Evolutionary conservation across 176 grass and related monocot genomes (phyloP).

Genomic region (Rhynchospora breviuscula): DNA sequence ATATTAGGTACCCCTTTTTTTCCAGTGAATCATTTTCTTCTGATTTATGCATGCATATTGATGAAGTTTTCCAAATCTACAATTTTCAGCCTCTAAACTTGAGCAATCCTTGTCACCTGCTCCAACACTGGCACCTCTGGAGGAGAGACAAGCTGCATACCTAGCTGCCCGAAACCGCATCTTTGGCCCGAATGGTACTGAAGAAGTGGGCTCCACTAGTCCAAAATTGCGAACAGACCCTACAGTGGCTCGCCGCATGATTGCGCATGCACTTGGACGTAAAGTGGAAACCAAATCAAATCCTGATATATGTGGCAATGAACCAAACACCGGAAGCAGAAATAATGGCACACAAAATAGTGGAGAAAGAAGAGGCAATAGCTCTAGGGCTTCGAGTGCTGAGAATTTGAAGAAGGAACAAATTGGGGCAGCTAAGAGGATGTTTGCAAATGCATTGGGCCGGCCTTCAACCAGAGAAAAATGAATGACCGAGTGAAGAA

Average conservation of each 20-base stretch:
- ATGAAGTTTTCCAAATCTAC: not conserved
- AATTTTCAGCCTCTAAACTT: slow-evolving; percentile 1
- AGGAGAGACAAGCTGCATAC: slow-evolving; percentile 89
- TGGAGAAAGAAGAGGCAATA: slow-evolving; percentile 11
- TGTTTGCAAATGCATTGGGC: slow-evolving; percentile 78
- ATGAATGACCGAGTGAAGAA: slow-evolving; percentile 3
- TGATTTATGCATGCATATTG: not conserved
- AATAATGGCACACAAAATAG: not conserved
- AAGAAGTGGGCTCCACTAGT: slow-evolving; percentile 25
- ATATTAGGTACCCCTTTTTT: slow-evolving; percentile 28
- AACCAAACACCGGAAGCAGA: slow-evolving; percentile 22
- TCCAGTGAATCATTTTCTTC: not conserved
- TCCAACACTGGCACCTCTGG: slow-evolving; percentile 36
- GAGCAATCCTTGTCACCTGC: not conserved
- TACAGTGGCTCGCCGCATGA: slow-evolving; percentile 80
- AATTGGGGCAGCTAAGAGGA: slow-evolving; percentile 74
- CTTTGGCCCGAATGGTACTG: slow-evolving; percentile 35
- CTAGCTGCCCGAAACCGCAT: slow-evolving; percentile 67
- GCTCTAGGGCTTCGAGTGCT: slow-evolving; percentile 18
- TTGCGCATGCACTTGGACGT: slow-evolving; percentile 82
- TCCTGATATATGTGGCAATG: slow-evolving; percentile 15
- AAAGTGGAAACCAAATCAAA: slow-evolving; percentile 35
- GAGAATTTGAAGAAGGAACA: slow-evolving; percentile 77
- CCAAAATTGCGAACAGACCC: slow-evolving; percentile 52
- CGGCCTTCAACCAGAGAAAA: slow-evolving; percentile 34